phyloP scores from a whole-genome alignment of 2,329 filamentous ascomycete genomes.

The Claviceps fusiformis region DNA sequence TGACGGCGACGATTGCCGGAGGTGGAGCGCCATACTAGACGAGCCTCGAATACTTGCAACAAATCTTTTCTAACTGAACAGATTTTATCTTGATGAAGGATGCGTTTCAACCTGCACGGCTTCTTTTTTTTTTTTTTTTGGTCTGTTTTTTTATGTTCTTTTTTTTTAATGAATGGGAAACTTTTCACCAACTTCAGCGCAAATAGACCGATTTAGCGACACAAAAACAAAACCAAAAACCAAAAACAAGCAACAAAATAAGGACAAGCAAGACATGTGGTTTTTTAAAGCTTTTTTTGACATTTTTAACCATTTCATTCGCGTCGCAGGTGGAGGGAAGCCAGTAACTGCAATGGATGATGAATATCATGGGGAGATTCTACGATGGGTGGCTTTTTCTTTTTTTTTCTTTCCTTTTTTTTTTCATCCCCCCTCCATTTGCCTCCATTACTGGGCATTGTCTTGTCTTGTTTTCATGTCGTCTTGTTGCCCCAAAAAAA shows the following conservation, averaged over 20 bases:
- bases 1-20: background rate
- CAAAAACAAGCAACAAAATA: too few relatives aligned
- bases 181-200: constrained; percentile 2
- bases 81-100: background rate
- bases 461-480: background rate
- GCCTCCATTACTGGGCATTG: background rate
- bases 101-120: background rate
- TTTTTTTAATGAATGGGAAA: background rate
- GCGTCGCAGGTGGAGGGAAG: background rate
- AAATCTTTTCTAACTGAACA: background rate
- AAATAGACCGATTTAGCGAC: constrained; percentile 4
- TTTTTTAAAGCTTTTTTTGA: background rate
- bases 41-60: constrained; percentile 1
- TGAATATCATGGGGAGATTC: background rate
- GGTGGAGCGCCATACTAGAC: background rate
- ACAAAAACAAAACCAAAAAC: too few relatives aligned
- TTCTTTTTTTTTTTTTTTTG: background rate
- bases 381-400: background rate
- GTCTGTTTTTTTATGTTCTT: background rate
- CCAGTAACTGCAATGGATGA: background rate
- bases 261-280: constrained; percentile 2
- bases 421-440: background rate
- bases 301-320: background rate
- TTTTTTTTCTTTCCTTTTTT: background rate
- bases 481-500: too few relatives aligned